A percentile compares a stretch with the other conserved stretches of the same genome.
phyloP scores from a whole-genome alignment of 306 rosid genomes.

The Myrica gale region DNA sequence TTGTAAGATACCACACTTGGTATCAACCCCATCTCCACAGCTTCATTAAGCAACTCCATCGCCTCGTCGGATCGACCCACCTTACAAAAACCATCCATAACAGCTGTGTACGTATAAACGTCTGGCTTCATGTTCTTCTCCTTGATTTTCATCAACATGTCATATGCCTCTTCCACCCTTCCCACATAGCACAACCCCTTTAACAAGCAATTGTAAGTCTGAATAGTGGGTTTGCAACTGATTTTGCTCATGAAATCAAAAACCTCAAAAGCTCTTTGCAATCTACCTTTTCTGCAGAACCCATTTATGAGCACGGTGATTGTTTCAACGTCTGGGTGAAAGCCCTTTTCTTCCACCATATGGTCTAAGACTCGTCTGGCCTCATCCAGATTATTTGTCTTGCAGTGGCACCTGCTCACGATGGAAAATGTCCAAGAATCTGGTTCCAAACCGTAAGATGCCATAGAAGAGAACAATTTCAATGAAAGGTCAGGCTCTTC shows the following conservation, averaged over 20 bases:
- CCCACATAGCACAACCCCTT: slow-evolving; percentile 85
- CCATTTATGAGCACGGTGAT: slow-evolving; percentile 52
- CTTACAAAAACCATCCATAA: slow-evolving; percentile 83
- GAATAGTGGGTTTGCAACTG: slow-evolving; percentile 49
- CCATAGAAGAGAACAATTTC: slow-evolving; percentile 33
- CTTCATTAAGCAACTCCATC: slow-evolving; percentile 61
- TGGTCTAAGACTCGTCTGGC: slow-evolving; percentile 44
- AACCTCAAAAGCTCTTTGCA: slow-evolving; percentile 62
- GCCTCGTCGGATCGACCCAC: slow-evolving; percentile 83
- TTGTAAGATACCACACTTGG: slow-evolving; percentile 66
- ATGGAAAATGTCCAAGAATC: slow-evolving; percentile 59
- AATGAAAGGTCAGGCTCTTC: slow-evolving; percentile 38
- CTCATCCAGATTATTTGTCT: slow-evolving; percentile 46
- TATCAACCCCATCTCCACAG: slow-evolving; percentile 45
- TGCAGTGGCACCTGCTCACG: slow-evolving; percentile 57
- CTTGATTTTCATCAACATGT: slow-evolving; percentile 54
- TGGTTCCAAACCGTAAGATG: slow-evolving; percentile 41
- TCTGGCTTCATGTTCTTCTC: slow-evolving; percentile 43
- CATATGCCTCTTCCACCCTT: slow-evolving; percentile 71
- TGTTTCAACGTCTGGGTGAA: slow-evolving; percentile 45
- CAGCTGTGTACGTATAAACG: slow-evolving; percentile 58
- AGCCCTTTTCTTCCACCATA: slow-evolving; percentile 56
- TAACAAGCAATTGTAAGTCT: slow-evolving; percentile 64
- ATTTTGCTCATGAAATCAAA: slow-evolving; percentile 40
- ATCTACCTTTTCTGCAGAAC: slow-evolving; percentile 60